These are phyloP conservation scores for Hypoxylon sp. DNA, from an alignment of 2,329 filamentous ascomycete species.

Conservation along the genomic window DNA sequence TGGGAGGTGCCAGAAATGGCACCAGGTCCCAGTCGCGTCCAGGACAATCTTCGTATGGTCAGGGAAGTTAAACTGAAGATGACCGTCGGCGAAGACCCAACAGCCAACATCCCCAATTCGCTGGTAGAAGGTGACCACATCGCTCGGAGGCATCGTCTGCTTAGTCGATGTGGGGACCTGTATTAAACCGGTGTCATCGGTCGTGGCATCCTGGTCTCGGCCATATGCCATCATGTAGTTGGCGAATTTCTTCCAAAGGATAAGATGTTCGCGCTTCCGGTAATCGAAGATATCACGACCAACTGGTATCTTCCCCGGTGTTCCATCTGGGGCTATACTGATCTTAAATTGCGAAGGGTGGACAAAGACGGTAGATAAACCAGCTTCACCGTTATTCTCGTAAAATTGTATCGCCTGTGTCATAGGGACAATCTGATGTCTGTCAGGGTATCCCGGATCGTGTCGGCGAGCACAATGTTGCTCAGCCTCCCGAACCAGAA, in stretches of 20 bases:
- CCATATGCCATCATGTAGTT: slow-evolving; percentile 83
- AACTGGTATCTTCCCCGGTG: slow-evolving; percentile 71
- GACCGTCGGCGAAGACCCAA: slow-evolving; percentile 85
- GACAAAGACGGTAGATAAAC: slow-evolving; percentile 74
- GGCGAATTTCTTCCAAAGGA: slow-evolving; percentile 80
- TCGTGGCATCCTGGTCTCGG: slow-evolving; percentile 73
- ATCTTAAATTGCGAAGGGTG: slow-evolving; percentile 74
- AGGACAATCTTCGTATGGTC: slow-evolving; percentile 89
- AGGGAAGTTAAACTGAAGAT: slow-evolving; percentile 89
- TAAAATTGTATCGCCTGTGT: slow-evolving; percentile 78
- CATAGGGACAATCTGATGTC: slow-evolving; percentile 75
- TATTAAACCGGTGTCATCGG: slow-evolving; percentile 62
- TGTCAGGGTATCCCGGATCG: slow-evolving; percentile 68
- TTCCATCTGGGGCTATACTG: slow-evolving; percentile 68
- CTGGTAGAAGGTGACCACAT: slow-evolving; percentile 85
- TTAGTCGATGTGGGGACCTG: slow-evolving; percentile 59
- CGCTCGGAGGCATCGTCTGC: slow-evolving; percentile 62
- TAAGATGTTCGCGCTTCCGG: slow-evolving; percentile 75
- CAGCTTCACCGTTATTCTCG: slow-evolving; percentile 76
- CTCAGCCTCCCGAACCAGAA: slow-evolving; percentile 80
- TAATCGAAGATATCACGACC: slow-evolving; percentile 77
- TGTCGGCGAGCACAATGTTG: slow-evolving; percentile 75
- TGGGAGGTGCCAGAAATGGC: slow-evolving; percentile 83
- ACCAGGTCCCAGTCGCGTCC: slow-evolving; percentile 79
- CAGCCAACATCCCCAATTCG: slow-evolving; percentile 84